Conservation (phyloP, 164 flowering plant genomes). For the Vitis vinifera region ASM3070453v1 NC_081817.1:954501-955000, state of each 20-base stretch:
- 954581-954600: constrained; percentile 53
- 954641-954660: constrained; percentile 64
- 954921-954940: background rate
- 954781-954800: constrained; percentile 45
- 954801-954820: constrained; percentile 46
- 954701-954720: constrained; percentile 94
- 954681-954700: constrained; percentile 59
- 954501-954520: too few species aligned
- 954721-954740: constrained; percentile 53
- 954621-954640: constrained; percentile 94
- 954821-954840: background rate
- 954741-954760: constrained; percentile 70
- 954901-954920: constrained; percentile 2
- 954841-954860: background rate
- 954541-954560: background rate
- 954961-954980: constrained; percentile 23
- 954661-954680: constrained; percentile 85
- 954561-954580: background rate
- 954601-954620: constrained; percentile 78
- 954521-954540: too few species aligned
- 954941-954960: constrained; percentile 11
- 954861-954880: background rate
- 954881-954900: constrained; percentile 1
- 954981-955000: constrained; percentile 33
- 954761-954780: constrained; percentile 96